These are phyloP conservation scores for Colletotrichum lindemuthianum DNA, from an alignment of 2,329 filamentous ascomycete genomes.

Conservation along the genomic window DNA sequence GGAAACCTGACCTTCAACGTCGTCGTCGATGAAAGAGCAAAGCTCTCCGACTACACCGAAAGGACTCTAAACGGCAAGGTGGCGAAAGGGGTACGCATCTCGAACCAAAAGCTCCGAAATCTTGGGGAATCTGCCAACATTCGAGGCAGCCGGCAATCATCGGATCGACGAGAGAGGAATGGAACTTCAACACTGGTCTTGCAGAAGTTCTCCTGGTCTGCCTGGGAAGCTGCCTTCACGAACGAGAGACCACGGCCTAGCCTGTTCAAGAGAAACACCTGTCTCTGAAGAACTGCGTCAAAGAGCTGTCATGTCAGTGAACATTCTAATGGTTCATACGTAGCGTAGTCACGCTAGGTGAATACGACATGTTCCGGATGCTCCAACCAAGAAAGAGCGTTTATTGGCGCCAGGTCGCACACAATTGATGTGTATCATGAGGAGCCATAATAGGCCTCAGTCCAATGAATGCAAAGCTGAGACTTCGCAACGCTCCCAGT, in stretches of 20 bases:
- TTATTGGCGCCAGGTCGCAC: too few relatives aligned
- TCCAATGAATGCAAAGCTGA: too few relatives aligned
- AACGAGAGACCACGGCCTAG: neutral
- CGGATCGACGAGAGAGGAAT: conserved; percentile 10
- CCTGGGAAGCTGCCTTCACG: conserved; percentile 3
- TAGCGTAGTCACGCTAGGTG: too few relatives aligned
- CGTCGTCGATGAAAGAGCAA: conserved; percentile 14
- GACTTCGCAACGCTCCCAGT: too few relatives aligned
- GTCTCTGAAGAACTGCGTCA: neutral
- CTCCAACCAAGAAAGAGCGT: too few relatives aligned
- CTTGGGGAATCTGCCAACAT: neutral
- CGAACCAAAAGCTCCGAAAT: too few relatives aligned
- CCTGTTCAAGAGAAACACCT: too few relatives aligned
- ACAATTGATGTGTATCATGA: too few relatives aligned
- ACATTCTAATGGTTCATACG: too few relatives aligned
- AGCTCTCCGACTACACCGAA: conserved; percentile 12
- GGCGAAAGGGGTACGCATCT: conserved; percentile 1
- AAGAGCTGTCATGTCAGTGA: too few relatives aligned
- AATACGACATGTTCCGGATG: too few relatives aligned
- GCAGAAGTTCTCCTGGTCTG: neutral
- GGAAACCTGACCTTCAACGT: conserved; percentile 12
- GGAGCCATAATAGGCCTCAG: too few relatives aligned
- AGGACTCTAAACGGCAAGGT: conserved; percentile 6
- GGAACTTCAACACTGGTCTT: conserved; percentile 5
- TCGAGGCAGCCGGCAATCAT: neutral